Percentiles rank a stretch among this genome's conserved stretches.
These are phyloP conservation scores for Flueggea neowawraea DNA, from an alignment of 441 rosid species.

Conservation along the genomic window DNA sequence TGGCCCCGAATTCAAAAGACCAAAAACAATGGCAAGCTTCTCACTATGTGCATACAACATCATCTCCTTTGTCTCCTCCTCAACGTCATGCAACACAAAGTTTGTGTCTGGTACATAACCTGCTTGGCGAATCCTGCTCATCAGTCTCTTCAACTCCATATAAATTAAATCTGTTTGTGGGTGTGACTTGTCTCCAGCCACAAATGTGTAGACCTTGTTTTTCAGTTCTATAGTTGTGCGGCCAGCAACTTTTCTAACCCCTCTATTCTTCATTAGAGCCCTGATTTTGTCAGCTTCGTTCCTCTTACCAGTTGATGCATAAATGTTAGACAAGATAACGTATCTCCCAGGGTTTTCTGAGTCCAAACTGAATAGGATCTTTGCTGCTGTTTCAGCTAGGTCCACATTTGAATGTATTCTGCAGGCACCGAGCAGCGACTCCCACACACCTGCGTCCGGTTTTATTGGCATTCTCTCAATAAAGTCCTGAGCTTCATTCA, in stretches of 20 bases:
- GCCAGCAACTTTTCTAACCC: constrained; percentile 73
- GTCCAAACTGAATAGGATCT: constrained; percentile 34
- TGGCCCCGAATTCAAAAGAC: constrained; percentile 43
- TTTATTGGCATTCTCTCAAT: constrained; percentile 43
- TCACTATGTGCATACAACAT: constrained; percentile 57
- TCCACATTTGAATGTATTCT: constrained; percentile 61
- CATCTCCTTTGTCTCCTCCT: constrained; percentile 36
- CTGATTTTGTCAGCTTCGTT: constrained; percentile 45
- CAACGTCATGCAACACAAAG: constrained; percentile 37
- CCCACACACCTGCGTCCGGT: constrained; percentile 77
- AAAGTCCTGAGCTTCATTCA: constrained; percentile 50
- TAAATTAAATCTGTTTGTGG: constrained; percentile 48
- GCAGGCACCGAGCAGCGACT: constrained; percentile 78
- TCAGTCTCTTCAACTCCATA: constrained; percentile 45
- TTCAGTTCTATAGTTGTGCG: constrained; percentile 55
- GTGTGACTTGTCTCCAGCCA: constrained; percentile 48
- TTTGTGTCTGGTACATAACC: constrained; percentile 33
- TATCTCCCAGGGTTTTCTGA: constrained; percentile 64
- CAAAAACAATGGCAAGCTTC: constrained; percentile 69
- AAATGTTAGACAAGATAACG: constrained; percentile 71
- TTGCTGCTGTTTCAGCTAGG: constrained; percentile 54
- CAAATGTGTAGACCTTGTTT: constrained; percentile 56
- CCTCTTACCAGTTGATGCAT: constrained; percentile 37
- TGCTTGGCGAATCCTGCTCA: constrained; percentile 29
- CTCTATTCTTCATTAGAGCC: constrained; percentile 59